Evolutionary conservation across 176 grass and related monocot species (phyloP), one percentile per base, ranked within the genome.

Genomic region (Zea luxurians): DNA sequence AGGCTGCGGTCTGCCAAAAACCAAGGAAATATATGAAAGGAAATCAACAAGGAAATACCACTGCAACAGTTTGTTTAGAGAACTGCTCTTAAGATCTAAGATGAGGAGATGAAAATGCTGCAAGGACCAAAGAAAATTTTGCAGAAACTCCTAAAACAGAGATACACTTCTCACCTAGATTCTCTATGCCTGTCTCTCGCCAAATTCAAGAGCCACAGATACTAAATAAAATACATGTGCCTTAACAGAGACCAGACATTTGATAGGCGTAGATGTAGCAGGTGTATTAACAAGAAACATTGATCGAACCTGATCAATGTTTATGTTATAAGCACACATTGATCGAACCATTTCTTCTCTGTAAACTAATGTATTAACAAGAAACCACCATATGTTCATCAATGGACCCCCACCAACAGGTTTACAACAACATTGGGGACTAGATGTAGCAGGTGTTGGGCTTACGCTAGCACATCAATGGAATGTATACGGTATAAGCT

Each of bases 1-100:
- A 83, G 76, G 71, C 45, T 90, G 88, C 10, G 55, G 86, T n/a
- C 86, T 88, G 80, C 62, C 52, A 62, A 79, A 67, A 2, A 38
- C 10, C 18, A 42, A 52, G 63, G 21, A 44, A 55, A 55, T 16
- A 27, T 64, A 34, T 52, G 7, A 21, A n/a, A 27, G 27, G 27
- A 27, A 27, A 21, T 21, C 55, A 44, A 50, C 77, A 61, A 1
- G 52, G 10, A 46, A 52, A 58, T 55, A 45, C 42, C 66, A 53
- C 11, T 11, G 3, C 36, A 75, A 20, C 55, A 59, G 55, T 21
- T 59, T n/a, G 55, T 59, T 21, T 8, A 59, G n/a, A 38, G 12
- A 65, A 50, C 12, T 36, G 44, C 44, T 59, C 45, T 75, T n/a
- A 46, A 49, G 35, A 80, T 59, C n/a, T 58, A 58, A 58, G 54